A percentile compares a stretch with the other conserved stretches of the same genome.
These are phyloP conservation scores for Fonsecaea nubica DNA, from an alignment of 2,329 filamentous ascomycete species.

Conservation along the genomic window DNA sequence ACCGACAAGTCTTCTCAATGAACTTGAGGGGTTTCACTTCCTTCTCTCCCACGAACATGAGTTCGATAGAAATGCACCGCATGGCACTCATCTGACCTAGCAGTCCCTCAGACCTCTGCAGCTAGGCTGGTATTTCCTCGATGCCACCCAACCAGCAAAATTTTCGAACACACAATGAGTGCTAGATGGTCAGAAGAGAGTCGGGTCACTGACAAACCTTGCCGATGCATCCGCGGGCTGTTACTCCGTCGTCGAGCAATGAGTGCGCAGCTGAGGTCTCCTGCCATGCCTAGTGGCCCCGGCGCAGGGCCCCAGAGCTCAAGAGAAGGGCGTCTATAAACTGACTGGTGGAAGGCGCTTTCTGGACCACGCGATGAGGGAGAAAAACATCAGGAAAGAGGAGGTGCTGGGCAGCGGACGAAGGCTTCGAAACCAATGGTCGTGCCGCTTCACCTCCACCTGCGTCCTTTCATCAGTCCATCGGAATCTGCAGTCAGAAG, in stretches of 20 bases:
- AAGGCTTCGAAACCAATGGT: slow-evolving; percentile 2
- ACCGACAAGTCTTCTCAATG: neutral
- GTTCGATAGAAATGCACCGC: slow-evolving; percentile 24
- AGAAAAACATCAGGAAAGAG: slow-evolving; percentile 7
- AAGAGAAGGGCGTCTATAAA: slow-evolving; percentile 7
- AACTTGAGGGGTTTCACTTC: slow-evolving; percentile 13
- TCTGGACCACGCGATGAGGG: slow-evolving; percentile 7
- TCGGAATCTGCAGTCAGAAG: slow-evolving; percentile 3
- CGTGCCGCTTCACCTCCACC: slow-evolving; percentile 17
- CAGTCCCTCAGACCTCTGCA: slow-evolving; percentile 7
- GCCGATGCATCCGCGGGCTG: slow-evolving; percentile 13
- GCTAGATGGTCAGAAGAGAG: slow-evolving; percentile 16
- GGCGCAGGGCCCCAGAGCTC: slow-evolving; percentile 20
- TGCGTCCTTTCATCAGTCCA: slow-evolving; percentile 12
- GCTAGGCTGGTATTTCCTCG: slow-evolving; percentile 12
- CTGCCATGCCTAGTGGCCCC: slow-evolving; percentile 6
- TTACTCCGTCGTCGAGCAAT: neutral
- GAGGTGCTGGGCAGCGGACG: slow-evolving; percentile 8
- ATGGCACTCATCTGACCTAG: slow-evolving; percentile 27
- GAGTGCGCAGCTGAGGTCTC: neutral
- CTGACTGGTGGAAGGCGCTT: slow-evolving; percentile 12
- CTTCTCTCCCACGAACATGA: slow-evolving; percentile 23
- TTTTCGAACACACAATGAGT: slow-evolving; percentile 13
- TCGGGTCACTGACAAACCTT: slow-evolving; percentile 5
- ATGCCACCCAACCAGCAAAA: slow-evolving; percentile 10